Conservation (phyloP, 192 early-diverging fungal species). For the Entomortierella lignicola region DNA sequence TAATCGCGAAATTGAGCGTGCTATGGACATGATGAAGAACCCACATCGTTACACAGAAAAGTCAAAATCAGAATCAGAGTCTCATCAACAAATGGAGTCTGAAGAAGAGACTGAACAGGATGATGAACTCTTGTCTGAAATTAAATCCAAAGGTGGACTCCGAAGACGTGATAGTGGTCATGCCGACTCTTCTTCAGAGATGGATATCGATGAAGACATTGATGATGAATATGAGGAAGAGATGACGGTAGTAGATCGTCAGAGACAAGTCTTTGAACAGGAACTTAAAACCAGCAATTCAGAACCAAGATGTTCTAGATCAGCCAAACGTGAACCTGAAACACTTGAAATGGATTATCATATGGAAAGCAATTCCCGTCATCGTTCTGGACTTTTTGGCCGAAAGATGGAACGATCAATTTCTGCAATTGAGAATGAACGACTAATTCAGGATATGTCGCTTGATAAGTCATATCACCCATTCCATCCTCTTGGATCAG, state of each 20-base stretch:
- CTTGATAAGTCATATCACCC: conserved; percentile 20
- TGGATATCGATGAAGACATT: conserved; percentile 43
- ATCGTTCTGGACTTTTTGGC: conserved; percentile 14
- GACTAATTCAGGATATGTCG: conserved; percentile 43
- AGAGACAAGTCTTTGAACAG: background rate
- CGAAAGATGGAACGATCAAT: conserved; percentile 32
- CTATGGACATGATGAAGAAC: conserved; percentile 48
- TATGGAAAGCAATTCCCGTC: conserved; percentile 16
- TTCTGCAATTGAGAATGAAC: conserved; percentile 31
- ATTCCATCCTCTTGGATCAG: conserved; percentile 12
- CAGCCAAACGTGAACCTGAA: conserved; percentile 31
- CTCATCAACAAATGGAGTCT: background rate
- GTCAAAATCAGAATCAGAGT: background rate
- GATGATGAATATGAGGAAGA: conserved; percentile 28
- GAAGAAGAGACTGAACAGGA: conserved; percentile 18
- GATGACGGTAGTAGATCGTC: conserved; percentile 5
- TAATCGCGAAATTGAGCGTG: conserved; percentile 25
- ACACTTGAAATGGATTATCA: conserved; percentile 33
- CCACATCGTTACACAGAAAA: conserved; percentile 23
- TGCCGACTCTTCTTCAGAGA: conserved; percentile 43
- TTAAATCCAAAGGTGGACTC: conserved; percentile 51
- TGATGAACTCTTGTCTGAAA: conserved; percentile 33
- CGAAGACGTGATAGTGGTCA: conserved; percentile 50
- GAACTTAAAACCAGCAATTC: too few species aligned
- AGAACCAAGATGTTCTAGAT: background rate